Evolutionary conservation across 1,139 yeast species (phyloP).

Genomic region (Saccharomyces hybrid): DNA sequence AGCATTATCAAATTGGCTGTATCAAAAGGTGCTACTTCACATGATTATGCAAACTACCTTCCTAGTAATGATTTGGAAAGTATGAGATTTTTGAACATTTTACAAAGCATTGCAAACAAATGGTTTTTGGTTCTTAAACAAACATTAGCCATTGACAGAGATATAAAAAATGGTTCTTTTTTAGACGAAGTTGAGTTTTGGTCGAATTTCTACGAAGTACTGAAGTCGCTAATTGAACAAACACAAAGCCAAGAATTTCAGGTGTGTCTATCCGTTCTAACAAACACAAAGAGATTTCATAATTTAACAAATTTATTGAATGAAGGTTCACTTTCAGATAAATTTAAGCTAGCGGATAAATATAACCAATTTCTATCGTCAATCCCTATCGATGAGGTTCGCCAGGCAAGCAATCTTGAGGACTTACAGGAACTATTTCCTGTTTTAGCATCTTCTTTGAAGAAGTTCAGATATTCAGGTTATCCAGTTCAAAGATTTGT

Average conservation of each 20-base stretch:
- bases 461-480: constrained; percentile 49
- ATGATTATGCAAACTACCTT: constrained; percentile 30
- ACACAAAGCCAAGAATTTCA: constrained; percentile 47
- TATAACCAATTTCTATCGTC: constrained; percentile 63
- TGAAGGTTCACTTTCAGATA: constrained; percentile 62
- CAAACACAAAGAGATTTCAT: constrained; percentile 70
- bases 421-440: constrained; percentile 43
- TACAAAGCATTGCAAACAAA: constrained; percentile 59
- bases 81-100: constrained; percentile 50
- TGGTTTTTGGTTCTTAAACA: constrained; percentile 67
- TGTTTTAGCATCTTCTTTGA: constrained; percentile 54
- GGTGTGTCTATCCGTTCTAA: constrained; percentile 55
- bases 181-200: constrained; percentile 73
- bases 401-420: constrained; percentile 42
- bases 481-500: constrained; percentile 66
- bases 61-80: constrained; percentile 40
- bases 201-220: constrained; percentile 62
- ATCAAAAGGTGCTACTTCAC: constrained; percentile 29
- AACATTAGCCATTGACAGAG: constrained; percentile 46
- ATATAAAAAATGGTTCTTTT: constrained; percentile 52
- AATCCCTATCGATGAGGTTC: constrained; percentile 58
- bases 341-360: constrained; percentile 44
- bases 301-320: constrained; percentile 66
- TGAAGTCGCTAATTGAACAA: constrained; percentile 53
- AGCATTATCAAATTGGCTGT: constrained; percentile 42